These are phyloP conservation scores for Ogataea corticis DNA, from an alignment of 805 yeast genomes.

Conservation along the genomic window DNA sequence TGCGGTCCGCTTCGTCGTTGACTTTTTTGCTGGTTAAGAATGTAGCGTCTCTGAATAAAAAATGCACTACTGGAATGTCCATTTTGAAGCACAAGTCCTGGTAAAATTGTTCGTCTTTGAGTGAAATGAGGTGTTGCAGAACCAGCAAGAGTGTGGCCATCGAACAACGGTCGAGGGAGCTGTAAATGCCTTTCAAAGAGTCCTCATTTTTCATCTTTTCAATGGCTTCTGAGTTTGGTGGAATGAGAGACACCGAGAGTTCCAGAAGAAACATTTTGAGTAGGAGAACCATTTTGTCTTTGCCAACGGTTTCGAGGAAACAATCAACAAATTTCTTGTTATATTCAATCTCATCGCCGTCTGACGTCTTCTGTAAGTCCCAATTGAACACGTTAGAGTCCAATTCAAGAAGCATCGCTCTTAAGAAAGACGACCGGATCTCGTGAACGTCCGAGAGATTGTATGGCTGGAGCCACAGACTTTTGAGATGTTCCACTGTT, in stretches of 20 bases:
- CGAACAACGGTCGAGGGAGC: constrained; percentile 17
- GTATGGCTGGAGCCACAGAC: constrained; percentile 15
- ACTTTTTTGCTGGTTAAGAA: constrained; percentile 4
- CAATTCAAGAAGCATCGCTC: background rate
- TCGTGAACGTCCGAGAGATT: constrained; percentile 12
- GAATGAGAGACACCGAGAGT: constrained; percentile 12
- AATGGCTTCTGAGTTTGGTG: constrained; percentile 15
- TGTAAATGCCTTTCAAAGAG: constrained; percentile 8
- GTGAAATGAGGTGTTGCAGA: constrained; percentile 1
- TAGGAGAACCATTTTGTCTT: constrained; percentile 13
- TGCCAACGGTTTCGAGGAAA: constrained; percentile 3
- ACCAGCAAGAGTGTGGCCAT: constrained; percentile 11
- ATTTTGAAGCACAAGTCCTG: constrained; percentile 5
- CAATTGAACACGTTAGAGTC: background rate
- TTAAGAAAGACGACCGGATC: constrained; percentile 8
- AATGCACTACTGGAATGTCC: constrained; percentile 18
- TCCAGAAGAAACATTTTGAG: constrained; percentile 17
- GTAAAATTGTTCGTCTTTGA: constrained; percentile 8
- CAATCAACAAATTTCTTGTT: constrained; percentile 3
- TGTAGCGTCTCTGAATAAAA: constrained; percentile 12
- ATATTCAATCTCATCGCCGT: background rate
- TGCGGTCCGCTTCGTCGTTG: background rate
- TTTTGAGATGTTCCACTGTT: background rate
- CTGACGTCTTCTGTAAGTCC: background rate
- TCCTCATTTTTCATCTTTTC: constrained; percentile 7